Base-by-base conservation (phyloP, 805 yeast genomes). In the Yamadazyma philogaea region DNA sequence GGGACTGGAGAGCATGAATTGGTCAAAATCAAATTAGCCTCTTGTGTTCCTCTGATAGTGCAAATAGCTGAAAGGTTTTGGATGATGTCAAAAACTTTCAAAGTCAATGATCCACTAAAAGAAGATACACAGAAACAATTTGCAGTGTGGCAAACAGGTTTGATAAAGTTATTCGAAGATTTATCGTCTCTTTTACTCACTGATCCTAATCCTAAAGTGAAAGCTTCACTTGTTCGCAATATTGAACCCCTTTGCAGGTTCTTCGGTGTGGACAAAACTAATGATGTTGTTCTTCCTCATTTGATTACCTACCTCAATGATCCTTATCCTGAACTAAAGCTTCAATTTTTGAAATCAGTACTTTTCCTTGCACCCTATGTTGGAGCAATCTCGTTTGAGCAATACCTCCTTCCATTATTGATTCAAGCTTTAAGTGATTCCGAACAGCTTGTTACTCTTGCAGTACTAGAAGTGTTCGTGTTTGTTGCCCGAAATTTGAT, bases 261-360 rank as follows among this genome's bases (percentile, higher is more conserved):
- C 45, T 82, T 93, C 56, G 96, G 96, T 0, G 80, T 83, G 42
- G 95, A 87, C 42, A 86, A 81, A 51, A 84, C 96, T 0, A 90
- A 87, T 55, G 98, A 93, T 57, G 70, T 93, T 31, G 81, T 93
- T 17, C 64, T 93, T 36, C 89, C 96, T 34, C 98, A 93, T 66
- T 67, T 90, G 43, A 90, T 93, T 34, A 90, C 98, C 0, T 93
- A 89, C 55, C 64, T 93, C 48, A 93, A 93, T 60, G 96, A 90
- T 56, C 74, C 79, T 42, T 80, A 81, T 54, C 66, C 83, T 0
- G 74, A 79, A 16, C 66, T 93, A 17, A 70, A 95, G 45, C 65
- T 85, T 21, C 79, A 82, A 4, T 82, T 93, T 52, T 81, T 91
- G 28, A 75, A 80, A 32, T 74, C 88, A 6, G 77, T 90, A 8